Conservation (phyloP, 2,329 filamentous ascomycete genomes). For the Daldinia eschscholtzii region DNA sequence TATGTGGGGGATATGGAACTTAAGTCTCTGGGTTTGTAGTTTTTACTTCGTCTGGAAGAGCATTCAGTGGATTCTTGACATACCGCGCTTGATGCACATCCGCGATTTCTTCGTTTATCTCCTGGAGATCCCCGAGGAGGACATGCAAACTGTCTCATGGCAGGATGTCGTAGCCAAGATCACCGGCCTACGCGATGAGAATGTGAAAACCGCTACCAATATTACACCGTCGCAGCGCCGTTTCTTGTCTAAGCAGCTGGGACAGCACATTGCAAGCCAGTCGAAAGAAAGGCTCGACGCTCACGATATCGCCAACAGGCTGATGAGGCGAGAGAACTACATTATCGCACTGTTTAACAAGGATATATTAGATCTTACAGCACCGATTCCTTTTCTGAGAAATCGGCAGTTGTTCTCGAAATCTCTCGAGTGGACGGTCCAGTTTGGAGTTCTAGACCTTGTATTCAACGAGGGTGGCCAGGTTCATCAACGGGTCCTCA, state of each 20-base stretch:
- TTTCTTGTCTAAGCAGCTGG: conserved; percentile 61
- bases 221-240: conserved; percentile 64
- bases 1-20: conserved; percentile 82
- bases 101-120: conserved; percentile 88
- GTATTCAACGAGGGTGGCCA: conserved; percentile 93
- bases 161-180: conserved; percentile 88
- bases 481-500: conserved; percentile 86
- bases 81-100: conserved; percentile 79
- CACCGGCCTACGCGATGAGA: conserved; percentile 86
- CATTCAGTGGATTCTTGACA: conserved; percentile 79
- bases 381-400: conserved; percentile 86
- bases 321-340: conserved; percentile 98
- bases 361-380: conserved; percentile 87
- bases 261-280: conserved; percentile 81
- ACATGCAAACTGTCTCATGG: conserved; percentile 96
- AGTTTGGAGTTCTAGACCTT: conserved; percentile 91
- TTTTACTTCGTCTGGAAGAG: conserved; percentile 88
- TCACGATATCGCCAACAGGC: conserved; percentile 93
- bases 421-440: conserved; percentile 91
- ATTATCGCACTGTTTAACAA: conserved; percentile 98
- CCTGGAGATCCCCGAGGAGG: conserved; percentile 82
- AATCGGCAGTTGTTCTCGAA: conserved; percentile 87
- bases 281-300: conserved; percentile 96
- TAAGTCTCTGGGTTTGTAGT: conserved; percentile 85
- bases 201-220: conserved; percentile 79